Percentiles rank a stretch among this genome's conserved stretches.
These are phyloP conservation scores for Prosopis cineraria DNA, from an alignment of 306 rosid genomes.

Conservation along the genomic window DNA sequence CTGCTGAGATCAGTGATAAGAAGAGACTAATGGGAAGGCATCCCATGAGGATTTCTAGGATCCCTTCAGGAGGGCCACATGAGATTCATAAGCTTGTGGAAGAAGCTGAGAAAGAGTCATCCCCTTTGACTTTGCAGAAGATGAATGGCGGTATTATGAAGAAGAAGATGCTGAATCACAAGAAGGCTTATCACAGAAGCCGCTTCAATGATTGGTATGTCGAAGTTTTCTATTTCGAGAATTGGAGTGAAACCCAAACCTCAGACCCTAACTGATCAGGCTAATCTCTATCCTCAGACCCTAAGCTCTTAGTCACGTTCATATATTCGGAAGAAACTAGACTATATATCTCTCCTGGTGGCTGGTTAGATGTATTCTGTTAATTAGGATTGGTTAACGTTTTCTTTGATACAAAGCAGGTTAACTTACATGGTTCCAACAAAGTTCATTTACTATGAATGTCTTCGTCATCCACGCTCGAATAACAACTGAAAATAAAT, in stretches of 20 bases:
- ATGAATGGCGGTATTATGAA: not conserved
- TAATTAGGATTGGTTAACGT: not conserved
- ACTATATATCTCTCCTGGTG: no score
- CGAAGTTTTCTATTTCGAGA: constrained; percentile 34
- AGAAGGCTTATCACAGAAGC: constrained; percentile 41
- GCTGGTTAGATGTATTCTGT: not conserved
- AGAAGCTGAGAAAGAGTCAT: constrained; percentile 38
- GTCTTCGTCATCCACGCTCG: not conserved
- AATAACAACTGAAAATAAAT: not conserved
- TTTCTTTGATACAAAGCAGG: not conserved
- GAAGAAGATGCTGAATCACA: constrained; percentile 27
- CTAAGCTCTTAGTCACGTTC: not conserved
- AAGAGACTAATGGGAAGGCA: constrained; percentile 42
- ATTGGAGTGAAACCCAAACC: not conserved
- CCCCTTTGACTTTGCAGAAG: constrained; percentile 28
- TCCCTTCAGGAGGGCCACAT: constrained; percentile 46
- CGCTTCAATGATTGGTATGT: constrained; percentile 52
- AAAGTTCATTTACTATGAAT: not conserved
- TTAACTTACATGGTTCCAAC: not conserved
- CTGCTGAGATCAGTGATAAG: constrained; percentile 46
- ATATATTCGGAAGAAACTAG: not conserved
- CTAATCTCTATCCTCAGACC: not conserved
- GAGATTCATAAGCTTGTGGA: constrained; percentile 41
- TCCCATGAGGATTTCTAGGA: constrained; percentile 52
- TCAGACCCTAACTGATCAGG: not conserved